Conservation (phyloP, 768 basidiomycete species). For the Crepidotus variabilis region DNA sequence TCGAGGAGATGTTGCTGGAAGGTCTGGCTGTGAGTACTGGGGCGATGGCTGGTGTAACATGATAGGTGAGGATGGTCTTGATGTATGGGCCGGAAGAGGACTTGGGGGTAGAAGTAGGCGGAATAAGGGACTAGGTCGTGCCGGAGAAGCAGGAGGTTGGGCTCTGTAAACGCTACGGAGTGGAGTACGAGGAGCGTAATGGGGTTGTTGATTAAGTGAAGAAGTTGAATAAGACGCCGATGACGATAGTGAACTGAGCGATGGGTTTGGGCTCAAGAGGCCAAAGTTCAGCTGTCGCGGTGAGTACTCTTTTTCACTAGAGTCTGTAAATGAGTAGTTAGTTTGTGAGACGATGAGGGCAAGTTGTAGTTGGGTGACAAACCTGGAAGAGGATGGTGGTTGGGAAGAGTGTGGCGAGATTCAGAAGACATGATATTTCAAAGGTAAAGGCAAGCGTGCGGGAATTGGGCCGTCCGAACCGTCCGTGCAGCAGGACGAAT, state of each 20-base stretch:
- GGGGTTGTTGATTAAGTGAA: background rate
- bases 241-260: background rate
- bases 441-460: background rate
- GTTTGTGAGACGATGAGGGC: background rate
- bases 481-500: background rate
- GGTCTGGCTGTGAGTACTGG: background rate
- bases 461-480: background rate
- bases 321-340: background rate
- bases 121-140: conserved; percentile 15
- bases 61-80: background rate
- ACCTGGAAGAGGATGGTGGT: background rate
- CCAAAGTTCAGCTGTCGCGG: background rate
- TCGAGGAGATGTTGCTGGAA: background rate
- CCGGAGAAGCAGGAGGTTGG: background rate
- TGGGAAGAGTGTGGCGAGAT: background rate
- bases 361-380: background rate
- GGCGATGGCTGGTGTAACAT: conserved; percentile 7
- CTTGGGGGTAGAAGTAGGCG: conserved; percentile 14
- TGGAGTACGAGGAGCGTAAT: conserved; percentile 1
- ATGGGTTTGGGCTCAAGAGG: background rate
- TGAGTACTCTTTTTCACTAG: background rate
- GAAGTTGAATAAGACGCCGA: background rate
- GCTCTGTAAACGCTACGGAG: background rate
- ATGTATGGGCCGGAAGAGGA: background rate
- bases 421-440: background rate